Base-by-base conservation (phyloP, 805 yeast genomes). In the Cyberlindnera maclurae region DNA sequence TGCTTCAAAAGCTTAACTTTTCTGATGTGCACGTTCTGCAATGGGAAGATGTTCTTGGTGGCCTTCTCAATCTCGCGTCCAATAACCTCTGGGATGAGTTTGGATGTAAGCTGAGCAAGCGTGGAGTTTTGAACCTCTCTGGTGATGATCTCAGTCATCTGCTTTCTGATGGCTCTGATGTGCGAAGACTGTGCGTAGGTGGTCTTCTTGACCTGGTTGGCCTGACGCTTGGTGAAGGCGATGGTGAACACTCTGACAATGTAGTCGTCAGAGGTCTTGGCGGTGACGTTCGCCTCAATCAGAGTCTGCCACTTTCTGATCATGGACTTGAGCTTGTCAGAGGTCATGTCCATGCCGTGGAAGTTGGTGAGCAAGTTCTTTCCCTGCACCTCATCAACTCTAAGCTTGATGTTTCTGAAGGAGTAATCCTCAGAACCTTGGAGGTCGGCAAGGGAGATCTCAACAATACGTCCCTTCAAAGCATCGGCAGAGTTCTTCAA, bases 351-450 rank as follows among this genome's bases (percentile, higher is more conserved):
- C 72, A 90, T 72, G 64, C 97, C 97, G 79, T 89, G 97, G 94
- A 89, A 90, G 94, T 90, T 90, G 78, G 97, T 89, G 69, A 89
- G 79, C 65, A 89, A 79, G 82, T 89, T 88, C 77, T 87, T 86
- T 75, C 97, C 97, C 77, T 90, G 96, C 59, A 89, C 96, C 76
- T 90, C 97, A 64, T 89, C 97, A 60, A 90, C 95, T 77, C 97
- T 88, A 73, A 90, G 85, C 74, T 83, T 86, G 67, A 90, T 75
- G 77, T 90, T 88, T 81, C 95, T 90, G 86, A 82, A 83, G 53
- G 97, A 81, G 80, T 89, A 95, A 75, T 90, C 97, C 78, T 90
- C 97, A 63, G 94, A 86, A 64, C 95, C 95, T 77, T 90, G 97
- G 65, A 90, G 80, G 72, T 90, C 97, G 61, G 97, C 97, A 57